Base-by-base conservation (phyloP, 164 flowering plant genomes). In the Aristolochia fimbriata region DNA sequence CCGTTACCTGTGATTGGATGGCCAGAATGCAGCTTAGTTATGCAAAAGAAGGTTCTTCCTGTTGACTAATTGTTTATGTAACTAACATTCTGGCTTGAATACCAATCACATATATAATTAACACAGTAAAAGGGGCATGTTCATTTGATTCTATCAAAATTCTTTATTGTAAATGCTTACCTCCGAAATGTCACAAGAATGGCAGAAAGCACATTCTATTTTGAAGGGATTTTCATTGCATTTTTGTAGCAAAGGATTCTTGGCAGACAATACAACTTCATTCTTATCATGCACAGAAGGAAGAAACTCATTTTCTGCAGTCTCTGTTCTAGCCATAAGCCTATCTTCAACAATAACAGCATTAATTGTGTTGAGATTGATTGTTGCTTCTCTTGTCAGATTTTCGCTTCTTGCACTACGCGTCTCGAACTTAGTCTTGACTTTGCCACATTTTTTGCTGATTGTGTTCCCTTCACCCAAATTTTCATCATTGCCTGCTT, bases 191-290 rank as follows among this genome's bases (percentile, higher is more conserved):
- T 73, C 76, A 52, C 80, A 62, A 49, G 94, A 82, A 31, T 73
- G 90, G 66, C 98, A 93, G 60, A 93, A 93, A 30, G 88, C 89
- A 76, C 97, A 93, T 19, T 51, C 67, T n/a, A 70, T 41, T 68
- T 65, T 63, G 30, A 27, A 49, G 48, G 70, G 30, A 61, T 48
- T 21, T 9, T 59, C 69, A 22, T 69, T 71, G 76, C 86, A 81
- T 68, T 77, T 84, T 23, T 57, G 69, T 69, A 81, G 72, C 55
- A 67, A 53, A 53, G 15, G 52, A n/a, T 52, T 71, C 52, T 60
- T 66, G 13, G 53, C 60, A 13, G 37, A 6, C 25, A 64, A 33
- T 63, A 37, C 61, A 60, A 23, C 68, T 51, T 51, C 25, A 21
- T 13, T 12, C 0, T 52, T 52, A 12, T 52, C 25, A 52, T 23